Percentiles rank a stretch among this genome's conserved stretches.
phyloP scores from a whole-genome alignment of 176 grass and related monocot species.

The Oryza nivara region DNA sequence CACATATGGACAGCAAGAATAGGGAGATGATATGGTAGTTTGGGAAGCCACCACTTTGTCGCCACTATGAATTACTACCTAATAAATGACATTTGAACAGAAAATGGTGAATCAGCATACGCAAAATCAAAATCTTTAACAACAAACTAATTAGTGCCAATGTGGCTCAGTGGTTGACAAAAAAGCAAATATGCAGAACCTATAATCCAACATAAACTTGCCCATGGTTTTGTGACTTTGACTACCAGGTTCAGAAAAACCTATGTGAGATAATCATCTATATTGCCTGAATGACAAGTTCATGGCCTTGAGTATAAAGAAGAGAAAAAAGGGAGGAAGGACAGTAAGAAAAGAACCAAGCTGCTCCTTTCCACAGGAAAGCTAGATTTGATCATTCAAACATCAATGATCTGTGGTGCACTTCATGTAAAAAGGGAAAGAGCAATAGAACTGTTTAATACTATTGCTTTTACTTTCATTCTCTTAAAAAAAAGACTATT shows the following conservation, averaged over 20 bases:
- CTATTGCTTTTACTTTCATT: background rate
- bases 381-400: conserved; percentile 10
- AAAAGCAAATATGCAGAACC: background rate
- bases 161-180: background rate
- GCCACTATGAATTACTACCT: background rate
- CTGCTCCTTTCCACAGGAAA: conserved; percentile 15
- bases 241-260: conserved; percentile 4
- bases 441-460: background rate
- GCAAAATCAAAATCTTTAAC: background rate
- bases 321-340: background rate
- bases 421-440: background rate
- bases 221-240: background rate
- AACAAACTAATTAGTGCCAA: background rate
- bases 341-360: conserved; percentile 12
- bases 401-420: conserved; percentile 10
- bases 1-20: background rate
- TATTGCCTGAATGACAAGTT: conserved; percentile 10
- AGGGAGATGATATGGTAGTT: background rate
- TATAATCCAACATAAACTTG: background rate
- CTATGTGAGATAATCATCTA: background rate
- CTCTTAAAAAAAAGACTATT: background rate
- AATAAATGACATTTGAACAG: background rate
- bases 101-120: background rate
- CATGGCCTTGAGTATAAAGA: background rate
- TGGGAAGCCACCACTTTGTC: background rate